A percentile compares a stretch with the other conserved stretches of the same genome.
Evolutionary conservation across 257 asterid species (phyloP).

Genomic region (Sherardia arvensis): DNA sequence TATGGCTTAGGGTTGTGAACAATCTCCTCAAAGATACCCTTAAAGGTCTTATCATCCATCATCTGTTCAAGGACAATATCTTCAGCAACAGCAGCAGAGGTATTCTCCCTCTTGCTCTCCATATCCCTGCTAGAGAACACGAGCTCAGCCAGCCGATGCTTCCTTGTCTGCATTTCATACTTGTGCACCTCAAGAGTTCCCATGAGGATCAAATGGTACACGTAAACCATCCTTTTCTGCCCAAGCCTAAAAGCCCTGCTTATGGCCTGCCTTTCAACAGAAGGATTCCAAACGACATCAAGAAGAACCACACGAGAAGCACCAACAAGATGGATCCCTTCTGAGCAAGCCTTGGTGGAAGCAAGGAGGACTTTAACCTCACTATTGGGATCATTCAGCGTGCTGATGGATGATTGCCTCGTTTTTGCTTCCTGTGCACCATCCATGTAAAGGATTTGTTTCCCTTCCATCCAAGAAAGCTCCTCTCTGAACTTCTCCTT

Average conservation of each 20-base stretch:
- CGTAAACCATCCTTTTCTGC: conserved; percentile 54
- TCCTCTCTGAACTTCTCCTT: conserved; percentile 24
- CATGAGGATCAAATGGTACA: conserved; percentile 43
- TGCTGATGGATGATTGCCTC: conserved; percentile 38
- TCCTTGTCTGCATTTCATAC: conserved; percentile 32
- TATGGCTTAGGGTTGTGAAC: no score
- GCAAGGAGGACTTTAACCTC: conserved; percentile 60
- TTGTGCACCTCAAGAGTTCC: conserved; percentile 41
- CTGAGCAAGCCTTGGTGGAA: conserved; percentile 57
- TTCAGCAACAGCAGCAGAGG: conserved; percentile 13
- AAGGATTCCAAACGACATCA: conserved; percentile 77
- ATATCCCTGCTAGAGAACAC: conserved; percentile 30
- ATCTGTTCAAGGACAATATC: conserved; percentile 51
- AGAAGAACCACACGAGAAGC: conserved; percentile 78
- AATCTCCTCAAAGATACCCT: conserved; percentile 31
- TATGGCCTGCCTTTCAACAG: conserved; percentile 66
- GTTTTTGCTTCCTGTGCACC: conserved; percentile 27
- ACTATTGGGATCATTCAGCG: conserved; percentile 38
- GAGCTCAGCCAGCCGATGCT: conserved; percentile 41
- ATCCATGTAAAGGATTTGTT: conserved; percentile 48
- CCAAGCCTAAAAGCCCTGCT: conserved; percentile 79
- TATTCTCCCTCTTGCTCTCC: background rate
- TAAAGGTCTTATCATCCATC: conserved; percentile 20
- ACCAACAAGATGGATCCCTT: conserved; percentile 75
- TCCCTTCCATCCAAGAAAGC: conserved; percentile 55